These are phyloP conservation scores for Magnaporthales sp. DNA, from an alignment of 2,329 filamentous ascomycete genomes.

Conservation along the genomic window DNA sequence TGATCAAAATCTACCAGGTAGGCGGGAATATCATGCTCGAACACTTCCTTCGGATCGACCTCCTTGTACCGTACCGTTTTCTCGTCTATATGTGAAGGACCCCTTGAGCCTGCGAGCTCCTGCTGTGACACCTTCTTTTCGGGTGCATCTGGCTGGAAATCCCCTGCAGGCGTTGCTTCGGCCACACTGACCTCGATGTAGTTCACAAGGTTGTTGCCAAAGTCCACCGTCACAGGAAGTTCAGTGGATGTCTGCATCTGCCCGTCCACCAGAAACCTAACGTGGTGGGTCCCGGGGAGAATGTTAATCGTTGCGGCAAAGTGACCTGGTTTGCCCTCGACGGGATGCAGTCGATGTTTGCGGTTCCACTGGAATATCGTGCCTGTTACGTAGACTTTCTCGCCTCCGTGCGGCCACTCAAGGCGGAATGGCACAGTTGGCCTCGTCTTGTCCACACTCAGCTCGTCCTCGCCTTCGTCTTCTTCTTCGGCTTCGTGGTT, in stretches of 20 bases:
- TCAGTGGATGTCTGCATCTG: constrained; percentile 84
- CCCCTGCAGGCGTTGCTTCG: constrained; percentile 26
- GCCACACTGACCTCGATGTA: constrained; percentile 82
- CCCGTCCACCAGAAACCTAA: constrained; percentile 92
- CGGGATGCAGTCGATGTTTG: constrained; percentile 78
- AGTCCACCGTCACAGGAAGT: constrained; percentile 91
- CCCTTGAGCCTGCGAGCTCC: constrained; percentile 18
- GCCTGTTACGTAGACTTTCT: constrained; percentile 92
- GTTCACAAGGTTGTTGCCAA: constrained; percentile 96
- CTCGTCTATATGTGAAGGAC: constrained; percentile 25
- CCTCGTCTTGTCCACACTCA: constrained; percentile 64
- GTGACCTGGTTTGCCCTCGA: constrained; percentile 51
- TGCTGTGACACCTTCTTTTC: constrained; percentile 19
- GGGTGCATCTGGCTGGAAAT: constrained; percentile 38
- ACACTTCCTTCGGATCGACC: constrained; percentile 48
- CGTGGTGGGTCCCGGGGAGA: constrained; percentile 87
- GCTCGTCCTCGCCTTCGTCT: constrained; percentile 62
- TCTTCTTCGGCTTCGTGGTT: constrained; percentile 55
- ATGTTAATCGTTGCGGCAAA: constrained; percentile 75
- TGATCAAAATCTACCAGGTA: constrained; percentile 85
- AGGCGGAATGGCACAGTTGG: constrained; percentile 77
- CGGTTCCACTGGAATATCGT: constrained; percentile 97
- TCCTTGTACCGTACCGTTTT: constrained; percentile 43
- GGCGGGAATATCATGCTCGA: constrained; percentile 67
- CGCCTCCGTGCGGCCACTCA: constrained; percentile 75